These are phyloP conservation scores for Jaenimonas drosophilae DNA, from an alignment of 208 protist species.

Conservation along the genomic window DNA sequence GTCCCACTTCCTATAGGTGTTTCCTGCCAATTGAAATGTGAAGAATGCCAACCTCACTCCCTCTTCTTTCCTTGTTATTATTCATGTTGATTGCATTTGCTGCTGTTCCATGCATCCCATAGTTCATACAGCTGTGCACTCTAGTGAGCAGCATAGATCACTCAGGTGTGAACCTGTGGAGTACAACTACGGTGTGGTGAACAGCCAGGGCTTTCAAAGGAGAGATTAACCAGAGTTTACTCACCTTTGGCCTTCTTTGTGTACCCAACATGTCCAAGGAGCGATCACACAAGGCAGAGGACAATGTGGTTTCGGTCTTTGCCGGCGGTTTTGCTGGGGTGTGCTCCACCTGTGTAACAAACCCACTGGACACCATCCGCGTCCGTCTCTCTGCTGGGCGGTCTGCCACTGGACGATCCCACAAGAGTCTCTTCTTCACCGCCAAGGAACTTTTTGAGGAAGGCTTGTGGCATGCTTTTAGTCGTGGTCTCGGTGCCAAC, in stretches of 20 bases:
- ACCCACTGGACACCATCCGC: conserved; percentile 86
- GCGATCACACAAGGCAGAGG: conserved; percentile 7
- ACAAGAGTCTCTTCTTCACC: conserved; percentile 70
- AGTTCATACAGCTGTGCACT: too few species aligned
- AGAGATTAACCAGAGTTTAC: too few species aligned
- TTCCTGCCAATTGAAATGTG: too few species aligned
- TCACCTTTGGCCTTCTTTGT: too few species aligned
- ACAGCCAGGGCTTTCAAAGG: too few species aligned
- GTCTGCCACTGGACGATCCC: conserved; percentile 53
- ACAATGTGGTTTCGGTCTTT: conserved; percentile 61
- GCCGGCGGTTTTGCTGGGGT: conserved; percentile 80
- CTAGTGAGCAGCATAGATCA: too few species aligned
- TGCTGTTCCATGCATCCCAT: background rate
- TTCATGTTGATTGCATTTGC: background rate
- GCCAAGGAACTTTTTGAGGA: conserved; percentile 53
- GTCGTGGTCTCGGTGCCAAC: conserved; percentile 70
- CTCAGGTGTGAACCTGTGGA: too few species aligned
- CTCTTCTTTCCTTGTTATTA: conserved; percentile 1
- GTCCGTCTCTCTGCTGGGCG: conserved; percentile 67
- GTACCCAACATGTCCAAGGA: too few species aligned
- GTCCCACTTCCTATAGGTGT: too few species aligned
- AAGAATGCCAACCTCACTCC: too few species aligned
- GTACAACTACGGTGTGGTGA: too few species aligned
- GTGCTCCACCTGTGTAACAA: conserved; percentile 81
- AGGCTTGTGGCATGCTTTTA: conserved; percentile 66